Evolutionary conservation across 352 stramenopile species (phyloP).

Genomic region (Phytophthora ramorum): DNA sequence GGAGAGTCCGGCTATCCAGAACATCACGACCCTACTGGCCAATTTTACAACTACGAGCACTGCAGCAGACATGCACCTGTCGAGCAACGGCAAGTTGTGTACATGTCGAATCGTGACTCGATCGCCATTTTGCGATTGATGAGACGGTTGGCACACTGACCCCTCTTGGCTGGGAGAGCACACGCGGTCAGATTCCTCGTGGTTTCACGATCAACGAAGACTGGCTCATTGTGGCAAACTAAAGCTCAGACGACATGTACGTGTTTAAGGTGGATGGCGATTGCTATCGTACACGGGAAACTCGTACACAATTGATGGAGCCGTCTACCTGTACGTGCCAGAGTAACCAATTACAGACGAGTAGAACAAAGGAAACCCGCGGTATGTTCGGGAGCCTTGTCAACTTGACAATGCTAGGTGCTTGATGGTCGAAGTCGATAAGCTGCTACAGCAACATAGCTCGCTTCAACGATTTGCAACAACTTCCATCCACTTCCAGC

Average conservation of each 20-base stretch:
- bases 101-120: constrained; percentile 65
- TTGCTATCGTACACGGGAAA: constrained; percentile 43
- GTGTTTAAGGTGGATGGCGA: constrained; percentile 49
- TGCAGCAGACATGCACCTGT: constrained; percentile 53
- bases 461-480: not conserved
- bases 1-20: constrained; percentile 36
- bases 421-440: no score
- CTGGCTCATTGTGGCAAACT: constrained; percentile 61
- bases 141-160: constrained; percentile 32
- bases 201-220: constrained; percentile 49
- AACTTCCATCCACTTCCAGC: not conserved
- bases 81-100: constrained; percentile 49
- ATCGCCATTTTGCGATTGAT: constrained; percentile 51
- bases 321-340: constrained; percentile 37
- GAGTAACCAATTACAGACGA: no score
- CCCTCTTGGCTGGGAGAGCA: constrained; percentile 39
- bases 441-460: not conserved
- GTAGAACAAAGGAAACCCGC: no score
- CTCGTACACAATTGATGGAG: constrained; percentile 35
- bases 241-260: constrained; percentile 50
- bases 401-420: no score
- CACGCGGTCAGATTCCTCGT: constrained; percentile 46
- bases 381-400: no score
- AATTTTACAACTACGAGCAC: constrained; percentile 27
- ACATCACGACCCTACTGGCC: constrained; percentile 50